Evolutionary conservation across 2,329 filamentous ascomycete genomes (phyloP).

Genomic region (Ascosphaera pollenicola): DNA sequence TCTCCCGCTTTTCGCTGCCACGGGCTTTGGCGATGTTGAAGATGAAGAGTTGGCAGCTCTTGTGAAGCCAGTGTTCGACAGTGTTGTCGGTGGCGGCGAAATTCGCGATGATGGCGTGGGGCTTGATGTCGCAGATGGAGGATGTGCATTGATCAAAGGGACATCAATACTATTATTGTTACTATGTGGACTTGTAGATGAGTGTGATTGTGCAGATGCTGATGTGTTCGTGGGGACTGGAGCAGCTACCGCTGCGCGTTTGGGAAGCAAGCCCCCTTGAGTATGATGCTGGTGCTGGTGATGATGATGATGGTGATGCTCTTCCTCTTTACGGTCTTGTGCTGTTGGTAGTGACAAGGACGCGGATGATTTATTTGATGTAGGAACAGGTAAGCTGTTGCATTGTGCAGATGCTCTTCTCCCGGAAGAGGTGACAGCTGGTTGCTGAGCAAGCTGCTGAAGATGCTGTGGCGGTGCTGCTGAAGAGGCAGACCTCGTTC

Average conservation of each 20-base stretch:
- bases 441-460: constrained; percentile 1
- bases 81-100: not conserved
- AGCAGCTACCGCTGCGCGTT: not conserved
- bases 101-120: not conserved
- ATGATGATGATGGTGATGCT: not conserved
- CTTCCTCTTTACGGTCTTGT: not conserved
- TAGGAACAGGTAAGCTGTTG: not conserved
- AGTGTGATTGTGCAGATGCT: not conserved
- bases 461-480: not conserved
- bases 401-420: not conserved
- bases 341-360: not conserved
- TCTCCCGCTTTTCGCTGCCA: constrained; percentile 23
- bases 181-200: not conserved
- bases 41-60: not conserved
- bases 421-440: not conserved
- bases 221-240: not conserved
- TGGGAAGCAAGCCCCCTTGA: not conserved
- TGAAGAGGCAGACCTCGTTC: not conserved
- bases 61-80: not conserved
- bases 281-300: too few relatives aligned
- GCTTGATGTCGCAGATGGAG: not conserved
- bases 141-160: not conserved
- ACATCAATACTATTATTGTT: not conserved
- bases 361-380: not conserved
- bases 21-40: not conserved